Evolutionary conservation across 164 flowering plant genomes (phyloP), one percentile per base, ranked within the genome.

Genomic region (Umbilicus rupestris): DNA sequence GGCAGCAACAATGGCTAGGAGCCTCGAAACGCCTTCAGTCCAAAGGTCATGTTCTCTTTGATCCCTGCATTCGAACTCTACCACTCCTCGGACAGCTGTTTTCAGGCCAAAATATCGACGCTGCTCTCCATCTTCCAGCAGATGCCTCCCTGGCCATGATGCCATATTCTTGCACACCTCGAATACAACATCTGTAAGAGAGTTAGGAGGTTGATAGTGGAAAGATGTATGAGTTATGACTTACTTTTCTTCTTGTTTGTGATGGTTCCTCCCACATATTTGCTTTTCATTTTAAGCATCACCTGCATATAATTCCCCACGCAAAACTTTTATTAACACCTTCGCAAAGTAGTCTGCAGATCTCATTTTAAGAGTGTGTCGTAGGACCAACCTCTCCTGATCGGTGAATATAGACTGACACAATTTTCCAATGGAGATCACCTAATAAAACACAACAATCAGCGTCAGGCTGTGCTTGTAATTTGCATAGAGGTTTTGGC

Each of bases 241-340:
- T 72, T 70, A 87, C 92, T 82, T 79, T 87, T 87, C 66, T 84
- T 85, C 83, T 83, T 87, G 49, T 87, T 87, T 63, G 92, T 84
- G 47, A 87, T 70, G 29, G 92, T 79, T 20, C 77, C 76, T 19
- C 70, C 85, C 15, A 83, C 84, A 69, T 81, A 85, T 46, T 68
- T 84, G 78, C 87, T 87, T 77, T 84, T 87, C 92, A 82, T 87
- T 72, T 85, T 85, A 66, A 87, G 75, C 77, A 76, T 78, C 70
- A 86, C 90, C 89, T 85, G 79, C 42, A 63, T 4, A 37, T 47
- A 47, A 12, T 3, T 3, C 9, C 1, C 15, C 16, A 14, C 10
- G 12, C 44, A 41, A 9, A 41, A 10, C 44, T 41, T 2, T 41
- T 41, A 41, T 0, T 0, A 10, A n/a, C n/a, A n/a, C n/a, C n/a